Conservation (phyloP, 2,329 filamentous ascomycete species). For the Trichoderma harzianum region DNA sequence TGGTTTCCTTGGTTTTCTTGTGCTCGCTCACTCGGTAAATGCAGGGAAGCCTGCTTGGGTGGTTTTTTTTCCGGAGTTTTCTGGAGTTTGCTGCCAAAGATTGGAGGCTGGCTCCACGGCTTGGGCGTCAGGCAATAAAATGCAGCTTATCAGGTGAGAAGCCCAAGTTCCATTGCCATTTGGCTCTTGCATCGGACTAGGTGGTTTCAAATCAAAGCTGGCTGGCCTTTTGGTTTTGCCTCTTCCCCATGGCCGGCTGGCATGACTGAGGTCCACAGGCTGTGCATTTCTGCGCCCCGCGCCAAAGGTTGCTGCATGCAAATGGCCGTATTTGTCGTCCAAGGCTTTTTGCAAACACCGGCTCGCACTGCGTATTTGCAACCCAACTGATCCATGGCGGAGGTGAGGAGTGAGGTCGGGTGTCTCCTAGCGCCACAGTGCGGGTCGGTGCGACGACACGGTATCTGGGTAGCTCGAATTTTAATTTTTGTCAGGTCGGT, state of each 20-base stretch:
- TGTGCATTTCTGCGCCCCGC: constrained; percentile 10
- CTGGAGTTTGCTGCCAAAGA: neutral
- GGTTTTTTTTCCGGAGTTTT: neutral
- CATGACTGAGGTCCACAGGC: constrained; percentile 1
- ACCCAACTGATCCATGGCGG: neutral
- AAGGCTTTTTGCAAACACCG: neutral
- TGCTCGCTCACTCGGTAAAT: neutral
- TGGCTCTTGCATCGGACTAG: constrained; percentile 3
- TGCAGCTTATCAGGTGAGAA: constrained; percentile 14
- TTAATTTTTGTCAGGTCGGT: neutral
- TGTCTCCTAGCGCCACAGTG: neutral
- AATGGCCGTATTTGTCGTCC: constrained; percentile 10
- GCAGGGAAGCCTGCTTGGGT: neutral
- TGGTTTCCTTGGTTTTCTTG: neutral
- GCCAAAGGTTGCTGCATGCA: constrained; percentile 8
- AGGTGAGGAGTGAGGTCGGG: neutral
- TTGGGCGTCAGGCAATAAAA: constrained; percentile 9
- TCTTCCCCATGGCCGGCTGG: neutral
- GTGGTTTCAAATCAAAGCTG: neutral
- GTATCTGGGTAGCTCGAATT: neutral
- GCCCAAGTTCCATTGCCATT: constrained; percentile 5
- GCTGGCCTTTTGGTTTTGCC: neutral
- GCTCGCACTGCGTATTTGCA: constrained; percentile 13
- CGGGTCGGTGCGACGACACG: neutral
- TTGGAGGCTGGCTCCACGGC: constrained; percentile 8